These are phyloP conservation scores for Penicillium sp. DNA, from an alignment of 2,329 filamentous ascomycete species.

Conservation along the genomic window DNA sequence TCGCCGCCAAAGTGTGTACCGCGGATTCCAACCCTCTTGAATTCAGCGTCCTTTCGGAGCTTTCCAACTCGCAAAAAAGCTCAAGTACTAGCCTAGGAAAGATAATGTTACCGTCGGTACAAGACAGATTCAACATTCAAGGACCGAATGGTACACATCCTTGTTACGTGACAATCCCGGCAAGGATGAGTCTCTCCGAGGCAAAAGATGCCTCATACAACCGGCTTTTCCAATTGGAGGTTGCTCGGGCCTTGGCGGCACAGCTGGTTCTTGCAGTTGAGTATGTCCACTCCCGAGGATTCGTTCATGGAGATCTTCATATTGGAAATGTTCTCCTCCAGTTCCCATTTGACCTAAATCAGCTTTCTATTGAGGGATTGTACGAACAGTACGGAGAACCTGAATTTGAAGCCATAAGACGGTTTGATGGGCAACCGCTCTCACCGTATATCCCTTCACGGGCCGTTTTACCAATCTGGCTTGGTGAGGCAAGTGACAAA, in stretches of 20 bases:
- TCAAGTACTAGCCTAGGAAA: slow-evolving; percentile 1
- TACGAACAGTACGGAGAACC: slow-evolving; percentile 25
- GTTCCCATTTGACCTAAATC: slow-evolving; percentile 15
- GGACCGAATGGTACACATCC: slow-evolving; percentile 18
- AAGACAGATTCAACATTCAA: slow-evolving; percentile 14
- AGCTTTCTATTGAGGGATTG: slow-evolving; percentile 20
- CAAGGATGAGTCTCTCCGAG: slow-evolving; percentile 16
- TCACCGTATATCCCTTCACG: slow-evolving; percentile 32
- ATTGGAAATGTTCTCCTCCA: slow-evolving; percentile 39
- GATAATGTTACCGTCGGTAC: slow-evolving; percentile 12
- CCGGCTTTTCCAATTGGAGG: slow-evolving; percentile 16
- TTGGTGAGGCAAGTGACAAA: slow-evolving; percentile 36
- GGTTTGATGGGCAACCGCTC: slow-evolving; percentile 25
- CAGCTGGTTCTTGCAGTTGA: slow-evolving; percentile 30
- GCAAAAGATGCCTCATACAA: slow-evolving; percentile 17
- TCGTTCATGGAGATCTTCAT: slow-evolving; percentile 41
- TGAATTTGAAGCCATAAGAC: slow-evolving; percentile 20
- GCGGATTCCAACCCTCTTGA: slow-evolving; percentile 23
- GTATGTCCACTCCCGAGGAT: slow-evolving; percentile 22
- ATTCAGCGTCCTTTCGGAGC: slow-evolving; percentile 11
- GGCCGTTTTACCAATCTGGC: slow-evolving; percentile 35
- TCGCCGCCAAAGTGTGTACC: slow-evolving; percentile 32
- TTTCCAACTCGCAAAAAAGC: slow-evolving; percentile 1
- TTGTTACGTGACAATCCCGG: slow-evolving; percentile 17
- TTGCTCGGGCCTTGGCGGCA: slow-evolving; percentile 15